Evolutionary conservation across 2,329 filamentous ascomycete species (phyloP), one percentile per base, ranked within the genome.

Genomic region (Aureobasidium subglaciale): DNA sequence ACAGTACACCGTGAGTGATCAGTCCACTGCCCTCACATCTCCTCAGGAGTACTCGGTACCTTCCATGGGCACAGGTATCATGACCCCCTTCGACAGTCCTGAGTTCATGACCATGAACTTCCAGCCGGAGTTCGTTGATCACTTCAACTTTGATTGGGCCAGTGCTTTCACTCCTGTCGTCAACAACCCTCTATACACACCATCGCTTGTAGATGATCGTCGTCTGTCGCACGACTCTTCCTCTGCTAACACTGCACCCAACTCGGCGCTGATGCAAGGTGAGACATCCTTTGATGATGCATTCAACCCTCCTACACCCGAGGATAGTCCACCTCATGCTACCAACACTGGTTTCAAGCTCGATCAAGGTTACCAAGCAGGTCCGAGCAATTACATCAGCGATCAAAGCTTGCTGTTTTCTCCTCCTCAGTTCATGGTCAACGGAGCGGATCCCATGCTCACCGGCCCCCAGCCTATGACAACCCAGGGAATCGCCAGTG

Each of bases 231-330:
- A 49, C 7, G 35, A 40, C 13, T 59, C 50, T 16, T 48, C 58
- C 6, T 30, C 40, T 41, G 30, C n/a, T 20, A 54, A 43, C 30
- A 65, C 65, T 8, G 63, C 63, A 13, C 73, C 73, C n/a, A 66
- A 71, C 58, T 75, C 72, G 18, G 71, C 71, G 8, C 59, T 67
- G 46, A 67, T 73, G 57, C 69, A 69, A 49, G 63, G 64, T 55
- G 62, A 62, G 41, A 73, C 65, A 43, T 68, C 68, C 1, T 75
- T 75, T 45, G 70, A 73, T 9, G 70, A 74, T 53, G 70, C 69
- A 18, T 78, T 49, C 82, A 82, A 62, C 79, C 81, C 49, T 76
- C 75, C 6, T 86, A 85, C 67, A 5, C 48, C 55, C 3, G 77
- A 82, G 60, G 78, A 85, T 52, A 56, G 42, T n/a, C 38, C 41